Evolutionary conservation across 805 yeast genomes (phyloP), one percentile per base, ranked within the genome.

Genomic region (Jamesozyma rosinii): DNA sequence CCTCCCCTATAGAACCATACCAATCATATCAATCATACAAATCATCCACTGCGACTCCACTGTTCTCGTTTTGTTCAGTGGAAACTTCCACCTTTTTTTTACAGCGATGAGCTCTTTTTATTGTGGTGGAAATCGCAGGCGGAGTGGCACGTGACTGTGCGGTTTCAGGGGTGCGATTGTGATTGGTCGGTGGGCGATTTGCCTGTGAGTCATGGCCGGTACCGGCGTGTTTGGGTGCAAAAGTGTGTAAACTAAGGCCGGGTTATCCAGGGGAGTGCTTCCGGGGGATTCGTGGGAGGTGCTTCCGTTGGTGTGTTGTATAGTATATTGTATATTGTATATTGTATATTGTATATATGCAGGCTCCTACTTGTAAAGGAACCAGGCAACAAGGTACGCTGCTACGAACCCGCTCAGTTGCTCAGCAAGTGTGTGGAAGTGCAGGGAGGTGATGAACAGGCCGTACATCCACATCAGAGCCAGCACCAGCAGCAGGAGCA

Each of bases 401-500:
- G 78, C 77, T 3, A 73, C 19, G 36, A 83, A 63, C 1, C 95
- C 96, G 20, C 77, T 74, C 2, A 83, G 45, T 56, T 87, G 88
- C 57, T 89, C 97, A 3, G 65, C 48, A 22, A 83, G 60, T 0
- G 92, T 78, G 63, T 92, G 98, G 74, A 88, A 90, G 15, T 14
- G 24, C 57, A 85, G 70, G 45, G 83, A 74, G 1, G 98, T 90
- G 72, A 85, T 77, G 27, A 89, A 64, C 34, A 89, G 70, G 92
- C 88, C 87, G 77, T 86, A 85, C 71, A 81, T 72, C 94, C 95
- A 89, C 38, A 86, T 57, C 29, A 24, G 29, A 8, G 29, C 11
- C 11, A 24, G 29, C 11, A 49, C 44, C 26, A 72, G 53, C 18
- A 79, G 53, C 4, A 72, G 41, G 6, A 61, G 38, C 5, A 58